These are phyloP conservation scores for Boletus speciosus DNA, from an alignment of 768 basidiomycete species.

Conservation along the genomic window DNA sequence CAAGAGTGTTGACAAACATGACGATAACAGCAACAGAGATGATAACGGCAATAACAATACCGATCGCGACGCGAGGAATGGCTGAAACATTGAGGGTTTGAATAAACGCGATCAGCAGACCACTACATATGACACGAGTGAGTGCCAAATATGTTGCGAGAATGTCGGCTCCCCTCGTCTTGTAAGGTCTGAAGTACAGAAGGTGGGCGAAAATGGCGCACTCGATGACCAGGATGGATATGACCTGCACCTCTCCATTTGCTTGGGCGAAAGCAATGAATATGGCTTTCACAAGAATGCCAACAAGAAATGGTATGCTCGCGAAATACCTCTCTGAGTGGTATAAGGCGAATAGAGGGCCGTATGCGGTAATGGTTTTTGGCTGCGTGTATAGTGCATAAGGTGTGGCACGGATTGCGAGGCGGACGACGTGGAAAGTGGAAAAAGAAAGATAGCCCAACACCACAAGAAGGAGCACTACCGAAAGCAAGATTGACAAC, in stretches of 20 bases:
- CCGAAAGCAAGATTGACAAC: constrained; percentile 78
- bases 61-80: constrained; percentile 81
- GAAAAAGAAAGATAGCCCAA: constrained; percentile 48
- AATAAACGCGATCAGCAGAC: constrained; percentile 74
- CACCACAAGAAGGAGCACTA: constrained; percentile 57
- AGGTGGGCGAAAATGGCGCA: constrained; percentile 51
- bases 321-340: constrained; percentile 67
- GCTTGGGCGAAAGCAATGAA: constrained; percentile 65
- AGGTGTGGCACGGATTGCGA: constrained; percentile 39
- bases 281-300: constrained; percentile 63
- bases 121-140: constrained; percentile 65
- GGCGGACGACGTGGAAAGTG: constrained; percentile 46
- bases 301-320: constrained; percentile 53
- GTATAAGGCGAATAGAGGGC: constrained; percentile 66
- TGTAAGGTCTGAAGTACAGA: constrained; percentile 58
- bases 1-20: constrained; percentile 61
- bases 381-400: constrained; percentile 37
- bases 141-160: constrained; percentile 64
- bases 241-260: constrained; percentile 65
- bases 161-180: constrained; percentile 66
- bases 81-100: constrained; percentile 58
- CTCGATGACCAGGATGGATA: constrained; percentile 66
- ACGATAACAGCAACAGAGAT: constrained; percentile 69
- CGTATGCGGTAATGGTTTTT: constrained; percentile 39
- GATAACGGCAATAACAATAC: constrained; percentile 67